Evolutionary conservation across 305 asterid genomes (phyloP), one percentile per base, ranked within the genome.

Genomic region (Caryopteris hybrid): DNA sequence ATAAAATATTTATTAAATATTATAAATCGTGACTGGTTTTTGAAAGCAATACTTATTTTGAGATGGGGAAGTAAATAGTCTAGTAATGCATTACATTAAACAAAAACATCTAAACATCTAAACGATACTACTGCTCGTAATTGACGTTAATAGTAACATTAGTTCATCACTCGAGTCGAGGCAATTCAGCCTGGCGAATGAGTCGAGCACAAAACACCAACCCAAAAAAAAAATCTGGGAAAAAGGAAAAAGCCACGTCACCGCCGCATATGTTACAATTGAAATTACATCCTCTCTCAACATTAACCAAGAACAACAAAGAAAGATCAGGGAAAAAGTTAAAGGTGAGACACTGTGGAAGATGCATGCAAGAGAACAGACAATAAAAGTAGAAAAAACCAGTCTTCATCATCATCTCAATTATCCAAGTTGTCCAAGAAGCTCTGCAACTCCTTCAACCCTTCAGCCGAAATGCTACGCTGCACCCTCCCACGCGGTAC

Each of bases 391-490:
- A 3, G 6, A 29, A 29, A 27, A 34, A 34, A 6, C 41, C 41
- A 68, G 22, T 45, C 63, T 47, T 71, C 70, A 45, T 66, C 74
- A 53, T 29, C 77, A 78, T 79, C 85, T 90, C 80, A 89, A 63
- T 39, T 78, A 50, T 84, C 81, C 79, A 89, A 77, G 68, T 69
- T 62, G 80, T 91, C 92, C 89, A 94, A 78, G 86, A 86, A 89
- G 71, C 95, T 68, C 64, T 84, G 89, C 85, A 94, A 66, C 84
- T 89, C 98, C 81, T 84, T 89, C 81, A 95, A 78, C 61, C 98
- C 98, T 81, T 95, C 97, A 0, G 98, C 96, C 11, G 98, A 91
- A 25, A 95, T 69, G 84, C 98, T 95, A 78, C 98, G 80, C 17
- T 89, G 94, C 5, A 95, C 97, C 67, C 91, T 80, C 14, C 88